Base-by-base conservation (phyloP, 2,329 filamentous ascomycete genomes). In the Capronia coronata region DNA sequence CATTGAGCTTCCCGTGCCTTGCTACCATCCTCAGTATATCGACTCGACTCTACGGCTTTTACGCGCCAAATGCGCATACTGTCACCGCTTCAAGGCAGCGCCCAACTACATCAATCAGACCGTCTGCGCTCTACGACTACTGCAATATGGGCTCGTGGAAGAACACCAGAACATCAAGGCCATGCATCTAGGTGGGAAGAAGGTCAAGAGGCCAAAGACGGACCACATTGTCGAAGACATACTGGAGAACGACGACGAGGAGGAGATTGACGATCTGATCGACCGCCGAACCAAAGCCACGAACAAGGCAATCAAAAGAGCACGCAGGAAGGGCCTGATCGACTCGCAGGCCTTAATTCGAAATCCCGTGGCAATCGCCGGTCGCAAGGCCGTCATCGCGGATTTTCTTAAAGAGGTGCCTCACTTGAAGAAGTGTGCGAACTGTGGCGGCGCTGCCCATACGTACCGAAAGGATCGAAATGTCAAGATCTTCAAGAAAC, bases 11-110 rank as follows among this genome's bases (percentile, higher is more conserved):
- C 90, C 93, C 11, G 84, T 90, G 10, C 87, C 87, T 40, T 87
- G 96, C 45, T 98, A 97, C 67, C 91, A 98, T 68, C 87, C 91
- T n/a, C 86, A 89, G 1, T 97, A 96, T 64, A 85, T 98, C 75
- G 90, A 96, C 65, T 90, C 96, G 67, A 79, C 90, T 45, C 79
- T 94, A 56, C 84, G 87, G 38, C 75, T 98, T 39, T 76, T 98
- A 16, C 83, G 89, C 60, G 85, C 87, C 46, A 86, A 91, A 68
- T 98, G 93, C 67, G 78, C 84, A 52, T 96, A 95, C 71, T 98
- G 94, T 70, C 84, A 90, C 64, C 82, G 83, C 49, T 82, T 98
- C 59, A 87, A 86, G 64, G 77, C 96, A 65, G 76, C 84, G n/a
- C 79, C 83, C 42, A 78, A 82, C 46, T 79, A 87, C 54, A 74